Percentiles rank a stretch among this genome's conserved stretches.
Evolutionary conservation across 1,139 yeast species (phyloP).

Genomic region (Scheffersomyces parashehatae): DNA sequence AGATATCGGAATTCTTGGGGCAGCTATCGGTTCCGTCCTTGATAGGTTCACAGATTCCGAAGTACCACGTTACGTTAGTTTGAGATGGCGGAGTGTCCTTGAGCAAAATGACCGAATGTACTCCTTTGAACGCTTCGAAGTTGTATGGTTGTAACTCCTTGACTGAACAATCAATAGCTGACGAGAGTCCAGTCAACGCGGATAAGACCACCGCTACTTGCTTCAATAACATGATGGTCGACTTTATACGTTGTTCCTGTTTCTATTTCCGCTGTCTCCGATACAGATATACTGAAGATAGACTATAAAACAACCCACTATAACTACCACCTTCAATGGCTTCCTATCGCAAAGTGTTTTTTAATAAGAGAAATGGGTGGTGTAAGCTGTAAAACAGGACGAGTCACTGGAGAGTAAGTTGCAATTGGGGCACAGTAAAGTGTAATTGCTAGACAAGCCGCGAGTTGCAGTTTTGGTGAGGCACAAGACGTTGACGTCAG

Average conservation of each 20-base stretch:
- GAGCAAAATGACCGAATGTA: slow-evolving; percentile 36
- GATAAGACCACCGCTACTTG: slow-evolving; percentile 2
- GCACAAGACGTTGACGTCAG: too few species aligned
- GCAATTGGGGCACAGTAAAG: too few species aligned
- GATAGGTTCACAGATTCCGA: slow-evolving; percentile 66
- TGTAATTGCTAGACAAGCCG: too few species aligned
- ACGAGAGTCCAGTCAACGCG: slow-evolving; percentile 11
- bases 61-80: slow-evolving; percentile 62
- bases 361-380: too few species aligned
- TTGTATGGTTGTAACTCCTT: slow-evolving; percentile 40
- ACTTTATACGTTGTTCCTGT: background rate
- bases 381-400: too few species aligned
- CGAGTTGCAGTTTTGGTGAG: too few species aligned
- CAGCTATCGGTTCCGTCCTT: slow-evolving; percentile 48
- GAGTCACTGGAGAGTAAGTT: too few species aligned
- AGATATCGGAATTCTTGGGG: slow-evolving; percentile 67
- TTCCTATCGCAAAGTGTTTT: too few species aligned
- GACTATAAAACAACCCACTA: too few species aligned
- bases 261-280: too few species aligned
- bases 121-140: slow-evolving; percentile 51
- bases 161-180: slow-evolving; percentile 48
- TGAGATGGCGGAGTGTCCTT: slow-evolving; percentile 77
- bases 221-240: slow-evolving; percentile 2
- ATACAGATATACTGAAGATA: too few species aligned
- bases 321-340: too few species aligned